phyloP scores from a whole-genome alignment of 129 eudicot genomes.

The Saposhnikovia divaricata region DNA sequence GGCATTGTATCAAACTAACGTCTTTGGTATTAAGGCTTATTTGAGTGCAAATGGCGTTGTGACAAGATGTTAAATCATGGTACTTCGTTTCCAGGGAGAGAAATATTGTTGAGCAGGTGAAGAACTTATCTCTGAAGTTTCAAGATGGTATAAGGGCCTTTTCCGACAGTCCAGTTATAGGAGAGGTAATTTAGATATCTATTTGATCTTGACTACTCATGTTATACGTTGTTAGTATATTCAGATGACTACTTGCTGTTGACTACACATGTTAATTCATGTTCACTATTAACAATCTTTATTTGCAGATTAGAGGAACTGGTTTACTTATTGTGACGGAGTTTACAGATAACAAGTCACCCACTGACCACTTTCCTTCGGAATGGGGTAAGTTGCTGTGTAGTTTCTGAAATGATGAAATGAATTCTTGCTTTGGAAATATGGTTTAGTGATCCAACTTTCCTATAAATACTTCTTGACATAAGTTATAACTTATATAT shows the following conservation, averaged over 20 bases:
- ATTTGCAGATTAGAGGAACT: slow-evolving; percentile 51
- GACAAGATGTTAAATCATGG: neutral
- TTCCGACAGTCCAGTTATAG: slow-evolving; percentile 49
- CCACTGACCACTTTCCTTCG: slow-evolving; percentile 48
- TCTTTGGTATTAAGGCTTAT: neutral
- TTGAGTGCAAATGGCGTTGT: neutral
- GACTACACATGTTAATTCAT: neutral
- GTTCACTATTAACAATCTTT: neutral
- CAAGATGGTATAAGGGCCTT: slow-evolving; percentile 52
- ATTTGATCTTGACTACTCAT: neutral
- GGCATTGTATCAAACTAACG: no score
- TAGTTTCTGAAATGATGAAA: neutral
- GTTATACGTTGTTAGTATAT: neutral
- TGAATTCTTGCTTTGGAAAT: neutral
- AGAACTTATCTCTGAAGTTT: slow-evolving; percentile 40
- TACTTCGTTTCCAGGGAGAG: slow-evolving; percentile 36
- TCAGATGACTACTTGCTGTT: neutral
- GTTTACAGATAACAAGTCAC: slow-evolving; percentile 57
- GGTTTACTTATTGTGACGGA: slow-evolving; percentile 56
- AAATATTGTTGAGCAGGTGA: slow-evolving; percentile 46
- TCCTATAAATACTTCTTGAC: neutral
- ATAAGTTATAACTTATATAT: neutral
- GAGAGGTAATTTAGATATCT: slow-evolving; percentile 34
- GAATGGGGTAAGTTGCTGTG: slow-evolving; percentile 47
- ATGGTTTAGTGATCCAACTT: neutral